Base-by-base conservation (phyloP, 305 asterid species). In the Solanum chacoense region DNA sequence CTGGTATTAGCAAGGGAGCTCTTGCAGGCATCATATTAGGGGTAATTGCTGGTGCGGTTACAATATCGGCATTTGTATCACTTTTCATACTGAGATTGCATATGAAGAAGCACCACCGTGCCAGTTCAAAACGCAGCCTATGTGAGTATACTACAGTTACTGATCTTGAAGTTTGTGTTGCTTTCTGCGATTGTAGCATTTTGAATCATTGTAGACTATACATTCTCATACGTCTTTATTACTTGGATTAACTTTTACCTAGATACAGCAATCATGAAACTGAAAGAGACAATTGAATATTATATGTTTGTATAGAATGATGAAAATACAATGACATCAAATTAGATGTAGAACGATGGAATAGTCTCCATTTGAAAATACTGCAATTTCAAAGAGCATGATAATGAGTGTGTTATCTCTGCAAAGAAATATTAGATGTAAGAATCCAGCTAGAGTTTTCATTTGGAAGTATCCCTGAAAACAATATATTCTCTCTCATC, bases 1-100 rank as follows among this genome's bases (percentile, higher is more conserved):
- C 98, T 88, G 93, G 98, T 90, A 42, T 95, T 90, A 95, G 98
- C 95, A 95, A 92, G 91, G 98, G 99, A 87, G 98, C 97, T 28
- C 63, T 98, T 69, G 98, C 93, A 74, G 98, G 99, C 76, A 89
- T 96, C 88, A 93, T 95, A 90, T 85, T 94, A 75, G 99, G 99
- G 89, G 92, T 96, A 3, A 91, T 96, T 88, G 99, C 96, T 72
- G 98, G 97, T 89, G 91, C 98, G 35, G 94, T 93, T 90, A 90
- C 92, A 4, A 80, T 96, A 29, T 88, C 99, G 86, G 98, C 98
- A 85, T 40, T 94, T 42, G 93, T 94, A 84, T 88, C 97, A 2
- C 89, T 96, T 79, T 75, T 95, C 87, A 90, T 98, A 91, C 86
- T 95, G 93, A 95, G 94, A 90, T 91, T 91, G 24, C 90, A 93